These are phyloP conservation scores for Haplographium delicatum DNA, from an alignment of 495 filamentous ascomycete genomes.

Conservation along the genomic window DNA sequence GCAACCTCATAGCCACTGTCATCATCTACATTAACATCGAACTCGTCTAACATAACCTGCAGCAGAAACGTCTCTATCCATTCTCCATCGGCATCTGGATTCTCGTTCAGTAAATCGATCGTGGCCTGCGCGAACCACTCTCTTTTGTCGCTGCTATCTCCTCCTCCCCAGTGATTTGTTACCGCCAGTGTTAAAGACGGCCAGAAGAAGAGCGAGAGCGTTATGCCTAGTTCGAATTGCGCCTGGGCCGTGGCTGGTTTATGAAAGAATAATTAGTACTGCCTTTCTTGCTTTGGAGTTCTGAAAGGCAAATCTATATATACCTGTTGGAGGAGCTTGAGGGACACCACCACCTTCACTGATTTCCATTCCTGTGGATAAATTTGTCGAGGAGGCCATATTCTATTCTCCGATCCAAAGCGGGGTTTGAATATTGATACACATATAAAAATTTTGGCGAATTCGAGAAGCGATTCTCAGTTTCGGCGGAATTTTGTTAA, in stretches of 20 bases:
- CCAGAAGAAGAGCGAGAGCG: slow-evolving; percentile 77
- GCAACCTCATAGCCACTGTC: slow-evolving; percentile 74
- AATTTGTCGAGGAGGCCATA: too few relatives aligned
- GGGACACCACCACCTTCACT: not conserved
- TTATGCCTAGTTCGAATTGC: slow-evolving; percentile 77
- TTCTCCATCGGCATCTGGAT: slow-evolving; percentile 71
- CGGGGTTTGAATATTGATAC: too few relatives aligned
- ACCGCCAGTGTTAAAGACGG: slow-evolving; percentile 80
- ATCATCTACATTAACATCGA: slow-evolving; percentile 86
- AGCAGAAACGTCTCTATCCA: slow-evolving; percentile 79
- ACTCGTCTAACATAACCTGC: slow-evolving; percentile 92
- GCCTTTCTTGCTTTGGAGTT: too few relatives aligned
- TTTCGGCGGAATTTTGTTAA: too few relatives aligned
- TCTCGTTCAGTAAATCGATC: slow-evolving; percentile 68
- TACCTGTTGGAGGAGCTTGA: not conserved
- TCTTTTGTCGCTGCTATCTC: slow-evolving; percentile 78
- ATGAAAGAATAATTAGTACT: too few relatives aligned
- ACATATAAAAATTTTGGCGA: too few relatives aligned
- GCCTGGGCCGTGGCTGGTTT: too few relatives aligned
- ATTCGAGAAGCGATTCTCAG: too few relatives aligned
- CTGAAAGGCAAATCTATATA: not conserved
- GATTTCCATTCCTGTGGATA: slow-evolving; percentile 1
- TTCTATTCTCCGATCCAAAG: too few relatives aligned
- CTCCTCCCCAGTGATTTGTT: slow-evolving; percentile 81
- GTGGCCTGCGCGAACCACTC: slow-evolving; percentile 93